phyloP scores from a whole-genome alignment of 345 rosid species.

The Turnera subulata region DNA sequence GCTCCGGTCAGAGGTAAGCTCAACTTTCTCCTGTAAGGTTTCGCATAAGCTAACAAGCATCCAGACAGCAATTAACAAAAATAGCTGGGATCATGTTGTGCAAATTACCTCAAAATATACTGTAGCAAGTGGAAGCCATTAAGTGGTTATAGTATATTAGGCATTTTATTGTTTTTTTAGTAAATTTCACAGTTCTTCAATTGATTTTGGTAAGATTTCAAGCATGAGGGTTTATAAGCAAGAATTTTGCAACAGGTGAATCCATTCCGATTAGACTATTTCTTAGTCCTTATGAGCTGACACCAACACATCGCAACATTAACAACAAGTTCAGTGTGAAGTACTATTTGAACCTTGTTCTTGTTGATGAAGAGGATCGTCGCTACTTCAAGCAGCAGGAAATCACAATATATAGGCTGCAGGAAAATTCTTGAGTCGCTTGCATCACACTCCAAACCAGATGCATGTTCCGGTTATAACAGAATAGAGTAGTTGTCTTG shows the following conservation, averaged over 20 bases:
- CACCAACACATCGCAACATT: slow-evolving; percentile 88
- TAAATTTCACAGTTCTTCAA: too few relatives aligned
- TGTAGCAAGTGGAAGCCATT: not conserved
- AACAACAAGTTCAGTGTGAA: slow-evolving; percentile 98
- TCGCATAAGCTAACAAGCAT: too few relatives aligned
- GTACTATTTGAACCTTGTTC: slow-evolving; percentile 89
- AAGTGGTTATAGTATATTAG: not conserved
- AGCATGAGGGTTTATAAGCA: too few relatives aligned
- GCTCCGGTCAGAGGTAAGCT: slow-evolving; percentile 92
- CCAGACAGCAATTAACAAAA: too few relatives aligned
- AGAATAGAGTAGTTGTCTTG: not conserved
- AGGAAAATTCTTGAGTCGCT: slow-evolving; percentile 46
- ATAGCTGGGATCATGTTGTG: too few relatives aligned
- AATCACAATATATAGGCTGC: slow-evolving; percentile 78
- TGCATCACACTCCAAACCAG: not conserved
- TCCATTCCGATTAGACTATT: slow-evolving; percentile 95
- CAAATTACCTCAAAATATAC: too few relatives aligned
- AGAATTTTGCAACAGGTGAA: slow-evolving; percentile 53
- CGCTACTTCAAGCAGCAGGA: slow-evolving; percentile 98
- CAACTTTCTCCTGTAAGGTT: not conserved
- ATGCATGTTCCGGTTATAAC: not conserved
- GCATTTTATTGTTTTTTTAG: too few relatives aligned
- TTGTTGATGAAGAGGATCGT: slow-evolving; percentile 96
- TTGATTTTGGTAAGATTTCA: too few relatives aligned
- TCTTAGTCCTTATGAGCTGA: slow-evolving; percentile 88